Evolutionary conservation across 768 basidiomycete genomes (phyloP), one percentile per base, ranked within the genome.

Genomic region (Leccinum rimulosum): DNA sequence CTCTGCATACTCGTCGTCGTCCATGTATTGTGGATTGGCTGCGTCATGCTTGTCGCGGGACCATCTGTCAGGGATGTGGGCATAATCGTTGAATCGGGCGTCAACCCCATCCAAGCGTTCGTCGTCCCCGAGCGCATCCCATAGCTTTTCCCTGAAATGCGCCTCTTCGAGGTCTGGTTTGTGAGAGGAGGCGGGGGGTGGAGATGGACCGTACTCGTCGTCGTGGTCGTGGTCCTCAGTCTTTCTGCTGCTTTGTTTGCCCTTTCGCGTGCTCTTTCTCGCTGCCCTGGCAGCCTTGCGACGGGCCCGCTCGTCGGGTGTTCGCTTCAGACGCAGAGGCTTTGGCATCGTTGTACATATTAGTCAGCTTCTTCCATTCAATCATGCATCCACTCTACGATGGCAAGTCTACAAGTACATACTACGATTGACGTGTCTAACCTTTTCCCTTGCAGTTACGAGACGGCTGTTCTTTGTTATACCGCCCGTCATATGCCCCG

Each of bases 1-100:
- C 65, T 93, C 91, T 2, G 88, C 84, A 64, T 96, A 96, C 60
- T 92, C 87, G 64, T 95, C 89, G 8, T 95, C 93, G 60, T 88
- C 86, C 88, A 95, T 88, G 51, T 70, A 62, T 50, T 66, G 70
- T 30, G 79, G 77, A 59, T 84, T 72, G 48, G 54, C 61, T 67
- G 71, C 43, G 75, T 82, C 65, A 73, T 79, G 69, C 72, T 74
- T 64, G 70, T 84, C 72, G 35, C 49, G 58, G 1, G 63, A 70
- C 88, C 91, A 93, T 43, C 90, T 80, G 63, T 82, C 78, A 5
- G 92, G 93, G 3, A 93, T 76, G 70, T 90, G 89, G 2, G 81
- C 79, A 70, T 84, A 89, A 50, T 83, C 80, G 62, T 88, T 90
- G 63, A 92, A 75, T 38, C 75, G 79, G 4, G 86, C 77, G 69